A percentile compares a stretch with the other conserved stretches of the same genome.
phyloP scores from a whole-genome alignment of 169 alveolate genomes.

The Plasmodium gallinaceum region DNA sequence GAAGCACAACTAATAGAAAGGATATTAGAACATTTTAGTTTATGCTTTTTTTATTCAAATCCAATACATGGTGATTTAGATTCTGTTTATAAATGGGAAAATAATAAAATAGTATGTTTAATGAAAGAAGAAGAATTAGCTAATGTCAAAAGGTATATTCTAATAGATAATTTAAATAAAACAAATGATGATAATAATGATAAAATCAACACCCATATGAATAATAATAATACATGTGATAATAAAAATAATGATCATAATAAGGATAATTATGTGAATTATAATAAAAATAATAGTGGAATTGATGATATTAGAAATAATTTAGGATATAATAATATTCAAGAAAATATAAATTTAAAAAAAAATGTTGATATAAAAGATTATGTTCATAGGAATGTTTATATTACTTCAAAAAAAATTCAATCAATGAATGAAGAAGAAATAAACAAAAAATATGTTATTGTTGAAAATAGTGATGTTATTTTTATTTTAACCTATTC shows the following conservation, averaged over 20 bases:
- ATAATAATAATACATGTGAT: neutral
- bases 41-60: constrained; percentile 62
- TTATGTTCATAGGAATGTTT: constrained; percentile 51
- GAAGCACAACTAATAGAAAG: constrained; percentile 94
- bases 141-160: constrained; percentile 79
- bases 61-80: constrained; percentile 70
- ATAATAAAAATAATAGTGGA: neutral
- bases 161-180: constrained; percentile 87
- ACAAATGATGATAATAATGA: constrained; percentile 19
- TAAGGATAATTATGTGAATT: constrained; percentile 13
- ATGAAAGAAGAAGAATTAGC: constrained; percentile 64
- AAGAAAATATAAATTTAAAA: constrained; percentile 64
- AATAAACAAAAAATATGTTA: constrained; percentile 75
- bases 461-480: constrained; percentile 87
- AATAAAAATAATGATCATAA: constrained; percentile 22
- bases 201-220: neutral
- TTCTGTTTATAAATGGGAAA: constrained; percentile 26
- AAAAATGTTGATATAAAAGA: constrained; percentile 52
- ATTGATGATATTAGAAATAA: neutral
- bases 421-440: constrained; percentile 73
- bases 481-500: constrained; percentile 91
- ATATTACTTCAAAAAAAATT: constrained; percentile 35
- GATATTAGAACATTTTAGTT: constrained; percentile 86
- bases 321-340: neutral
- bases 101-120: constrained; percentile 33